phyloP scores from a whole-genome alignment of 768 basidiomycete genomes.

The Panus rudis region DNA sequence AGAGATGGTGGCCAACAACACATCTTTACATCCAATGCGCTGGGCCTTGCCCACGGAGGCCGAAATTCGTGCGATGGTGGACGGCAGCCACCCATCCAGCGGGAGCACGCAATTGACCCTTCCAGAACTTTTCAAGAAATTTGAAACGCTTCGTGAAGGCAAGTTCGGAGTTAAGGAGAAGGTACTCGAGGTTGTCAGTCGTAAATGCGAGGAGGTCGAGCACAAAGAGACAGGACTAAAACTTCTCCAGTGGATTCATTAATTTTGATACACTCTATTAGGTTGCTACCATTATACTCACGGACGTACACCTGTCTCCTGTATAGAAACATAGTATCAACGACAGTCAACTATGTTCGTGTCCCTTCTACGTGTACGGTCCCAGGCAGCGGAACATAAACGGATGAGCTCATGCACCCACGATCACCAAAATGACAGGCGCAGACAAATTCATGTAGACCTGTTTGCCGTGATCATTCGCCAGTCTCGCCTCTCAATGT shows the following conservation, averaged over 20 bases:
- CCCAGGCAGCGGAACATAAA: too few relatives aligned
- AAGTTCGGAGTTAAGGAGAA: slow-evolving; percentile 68
- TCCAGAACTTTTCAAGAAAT: slow-evolving; percentile 56
- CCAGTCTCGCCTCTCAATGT: too few relatives aligned
- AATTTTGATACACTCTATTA: neutral
- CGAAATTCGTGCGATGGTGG: slow-evolving; percentile 61
- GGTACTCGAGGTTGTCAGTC: slow-evolving; percentile 65
- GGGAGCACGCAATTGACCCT: slow-evolving; percentile 54
- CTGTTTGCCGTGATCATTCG: too few relatives aligned
- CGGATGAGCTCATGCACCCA: too few relatives aligned
- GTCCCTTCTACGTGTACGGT: too few relatives aligned
- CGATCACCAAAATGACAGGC: too few relatives aligned
- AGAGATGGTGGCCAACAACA: slow-evolving; percentile 13
- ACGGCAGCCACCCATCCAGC: slow-evolving; percentile 53
- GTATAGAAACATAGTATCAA: too few relatives aligned
- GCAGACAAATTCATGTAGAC: too few relatives aligned
- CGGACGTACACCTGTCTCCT: too few relatives aligned
- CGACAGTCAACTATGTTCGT: too few relatives aligned
- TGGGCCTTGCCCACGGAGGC: slow-evolving; percentile 73
- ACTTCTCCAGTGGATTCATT: slow-evolving; percentile 50
- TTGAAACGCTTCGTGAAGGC: slow-evolving; percentile 38
- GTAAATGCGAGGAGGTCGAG: slow-evolving; percentile 56
- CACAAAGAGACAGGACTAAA: slow-evolving; percentile 50
- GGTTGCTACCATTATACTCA: neutral
- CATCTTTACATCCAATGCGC: slow-evolving; percentile 24